Base-by-base conservation (phyloP, 108 stramenopile genomes). In the Skeletonema menzelii region DNA sequence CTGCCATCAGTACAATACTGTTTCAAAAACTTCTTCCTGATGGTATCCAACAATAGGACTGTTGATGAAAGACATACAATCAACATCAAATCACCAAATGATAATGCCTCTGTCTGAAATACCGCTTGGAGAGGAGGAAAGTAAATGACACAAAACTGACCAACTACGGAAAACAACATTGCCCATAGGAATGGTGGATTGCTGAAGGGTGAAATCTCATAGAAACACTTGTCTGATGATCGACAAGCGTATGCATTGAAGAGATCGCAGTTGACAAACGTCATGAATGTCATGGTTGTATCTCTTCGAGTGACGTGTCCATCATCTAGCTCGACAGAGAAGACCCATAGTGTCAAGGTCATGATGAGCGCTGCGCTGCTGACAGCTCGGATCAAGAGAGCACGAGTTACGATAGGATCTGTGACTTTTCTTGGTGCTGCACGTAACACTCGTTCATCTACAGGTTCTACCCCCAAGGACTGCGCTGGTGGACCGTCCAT, bases 281-380 rank as follows among this genome's bases (percentile, higher is more conserved):
- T 96, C 87, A 97, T 98, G 85, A 98, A 98, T 14, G 98, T 99
- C 97, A 99, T 97, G 31, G 97, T 97, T 12, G 97, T 97, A 61
- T 97, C 97, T 59, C 97, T 82, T 34, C 89, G 73, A 8, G 91
- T 87, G n/a, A 91, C 84, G 27, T 76, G 77, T 19, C 88, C 88
- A 63, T 91, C 91, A 32, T 95, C 91, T 65, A 96, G 66, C 70
- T 97, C 90, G 34, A 89, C 83, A 17, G 94, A 69, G 79, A 98
- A 97, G 8, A 98, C 91, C 27, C 73, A 82, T 8, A 98, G 77
- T 8, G 98, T 99, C 58, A 96, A 80, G 19, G 88, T 79, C 15
- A 92, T 86, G 63, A 98, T 97, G 5, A 97, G 75, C 26, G 87
- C 81, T 0, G 95, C 97, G 71, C 94, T 95, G 8, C 90, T 84